Evolutionary conservation across 2,329 filamentous ascomycete species (phyloP).

Genomic region (Chaetomiaceae sp.): DNA sequence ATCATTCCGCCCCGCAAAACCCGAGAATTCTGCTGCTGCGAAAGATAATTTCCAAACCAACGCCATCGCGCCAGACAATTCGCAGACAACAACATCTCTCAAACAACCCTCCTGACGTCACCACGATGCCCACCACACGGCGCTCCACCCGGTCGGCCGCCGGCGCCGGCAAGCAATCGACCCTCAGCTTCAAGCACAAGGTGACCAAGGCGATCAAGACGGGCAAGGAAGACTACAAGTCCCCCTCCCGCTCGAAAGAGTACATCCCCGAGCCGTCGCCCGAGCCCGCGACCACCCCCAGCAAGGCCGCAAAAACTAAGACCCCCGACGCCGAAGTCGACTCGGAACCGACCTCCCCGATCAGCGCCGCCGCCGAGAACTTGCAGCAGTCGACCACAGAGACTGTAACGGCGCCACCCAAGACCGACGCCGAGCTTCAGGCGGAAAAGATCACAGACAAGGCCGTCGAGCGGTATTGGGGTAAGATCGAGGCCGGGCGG

Average conservation of each 20-base stretch:
- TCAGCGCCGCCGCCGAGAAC: too few relatives aligned
- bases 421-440: conserved; percentile 25
- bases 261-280: conserved; percentile 17
- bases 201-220: conserved; percentile 52
- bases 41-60: too few relatives aligned
- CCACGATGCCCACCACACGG: conserved; percentile 45
- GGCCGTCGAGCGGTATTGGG: conserved; percentile 76
- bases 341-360: conserved; percentile 19
- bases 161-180: conserved; percentile 45
- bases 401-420: conserved; percentile 1
- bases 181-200: conserved; percentile 53
- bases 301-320: conserved; percentile 13
- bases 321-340: not conserved
- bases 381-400: too few relatives aligned
- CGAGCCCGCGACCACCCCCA: not conserved
- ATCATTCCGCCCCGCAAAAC: too few relatives aligned
- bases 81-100: not conserved
- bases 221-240: conserved; percentile 30
- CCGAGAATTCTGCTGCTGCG: too few relatives aligned
- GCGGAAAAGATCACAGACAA: conserved; percentile 53
- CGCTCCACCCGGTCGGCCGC: conserved; percentile 37
- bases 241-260: conserved; percentile 35
- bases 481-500: conserved; percentile 62
- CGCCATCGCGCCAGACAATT: too few relatives aligned
- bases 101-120: conserved; percentile 19